phyloP scores from a whole-genome alignment of 352 stramenopile species.

The Pythium phragmiticola region DNA sequence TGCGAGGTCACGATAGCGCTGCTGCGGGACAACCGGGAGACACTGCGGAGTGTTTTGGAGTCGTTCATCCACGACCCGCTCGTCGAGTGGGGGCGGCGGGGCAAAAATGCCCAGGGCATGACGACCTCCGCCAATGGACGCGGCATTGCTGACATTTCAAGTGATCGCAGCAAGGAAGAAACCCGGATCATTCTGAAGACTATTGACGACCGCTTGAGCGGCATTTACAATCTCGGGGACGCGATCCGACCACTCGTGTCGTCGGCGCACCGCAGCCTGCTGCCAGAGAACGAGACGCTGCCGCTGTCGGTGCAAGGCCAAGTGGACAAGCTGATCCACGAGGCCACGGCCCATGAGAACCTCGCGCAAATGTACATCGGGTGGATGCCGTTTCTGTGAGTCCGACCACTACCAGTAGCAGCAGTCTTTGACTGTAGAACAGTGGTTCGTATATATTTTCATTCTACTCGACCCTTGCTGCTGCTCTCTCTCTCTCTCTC shows the following conservation, averaged over 20 bases:
- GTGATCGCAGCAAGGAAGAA: conserved; percentile 83
- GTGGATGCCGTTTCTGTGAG: conserved; percentile 91
- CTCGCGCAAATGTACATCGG: conserved; percentile 95
- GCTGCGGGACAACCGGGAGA: conserved; percentile 96
- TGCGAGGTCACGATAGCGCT: conserved; percentile 91
- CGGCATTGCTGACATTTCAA: conserved; percentile 51
- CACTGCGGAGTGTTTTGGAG: conserved; percentile 97
- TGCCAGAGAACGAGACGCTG: conserved; percentile 84
- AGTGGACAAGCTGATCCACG: conserved; percentile 93
- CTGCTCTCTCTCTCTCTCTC: not conserved
- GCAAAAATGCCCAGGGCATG: conserved; percentile 61
- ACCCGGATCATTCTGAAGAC: conserved; percentile 85
- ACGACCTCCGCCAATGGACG: conserved; percentile 29
- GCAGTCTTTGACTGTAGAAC: no score
- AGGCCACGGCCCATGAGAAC: conserved; percentile 91
- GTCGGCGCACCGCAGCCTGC: conserved; percentile 56
- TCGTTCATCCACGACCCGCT: conserved; percentile 99
- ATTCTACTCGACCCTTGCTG: conserved; percentile 4
- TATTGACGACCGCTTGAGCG: conserved; percentile 90
- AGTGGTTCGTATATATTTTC: not conserved
- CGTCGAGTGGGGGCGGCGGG: conserved; percentile 87
- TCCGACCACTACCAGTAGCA: no score
- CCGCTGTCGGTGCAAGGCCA: conserved; percentile 92
- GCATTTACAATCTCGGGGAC: conserved; percentile 91
- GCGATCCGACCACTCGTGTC: conserved; percentile 73